Evolutionary conservation across 257 asterid species (phyloP).

Genomic region (Perilla frutescens): DNA sequence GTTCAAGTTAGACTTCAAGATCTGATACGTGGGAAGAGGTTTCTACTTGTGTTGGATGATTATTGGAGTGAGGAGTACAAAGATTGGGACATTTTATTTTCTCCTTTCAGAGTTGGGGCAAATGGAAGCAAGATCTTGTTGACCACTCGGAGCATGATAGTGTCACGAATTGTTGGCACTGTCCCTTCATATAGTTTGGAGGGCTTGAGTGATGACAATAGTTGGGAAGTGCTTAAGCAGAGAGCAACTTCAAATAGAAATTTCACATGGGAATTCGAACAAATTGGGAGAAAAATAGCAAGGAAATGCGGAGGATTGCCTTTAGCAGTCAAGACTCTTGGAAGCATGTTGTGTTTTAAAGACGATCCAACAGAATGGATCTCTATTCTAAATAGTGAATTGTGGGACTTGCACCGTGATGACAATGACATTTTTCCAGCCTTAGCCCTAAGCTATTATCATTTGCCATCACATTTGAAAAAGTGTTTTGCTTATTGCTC

Average conservation of each 20-base stretch:
- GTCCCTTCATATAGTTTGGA: conserved; percentile 29
- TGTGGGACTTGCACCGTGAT: conserved; percentile 45
- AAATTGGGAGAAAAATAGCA: conserved; percentile 40
- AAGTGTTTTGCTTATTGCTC: conserved; percentile 54
- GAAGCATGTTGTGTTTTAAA: conserved; percentile 42
- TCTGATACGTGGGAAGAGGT: conserved; percentile 33
- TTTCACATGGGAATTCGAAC: conserved; percentile 22
- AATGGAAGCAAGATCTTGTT: conserved; percentile 44
- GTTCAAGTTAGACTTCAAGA: conserved; percentile 34
- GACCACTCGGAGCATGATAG: conserved; percentile 46
- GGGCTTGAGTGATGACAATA: conserved; percentile 36
- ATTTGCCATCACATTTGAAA: conserved; percentile 43
- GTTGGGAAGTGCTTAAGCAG: conserved; percentile 47
- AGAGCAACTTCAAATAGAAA: conserved; percentile 29
- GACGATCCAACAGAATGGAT: conserved; percentile 39
- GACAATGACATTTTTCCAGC: conserved; percentile 39
- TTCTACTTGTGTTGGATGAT: conserved; percentile 47
- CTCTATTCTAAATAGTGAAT: conserved; percentile 36
- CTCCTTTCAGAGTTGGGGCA: conserved; percentile 34
- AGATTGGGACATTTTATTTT: conserved; percentile 42
- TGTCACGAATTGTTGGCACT: conserved; percentile 43
- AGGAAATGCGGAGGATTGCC: conserved; percentile 49
- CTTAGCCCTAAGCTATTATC: conserved; percentile 46
- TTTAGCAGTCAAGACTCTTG: conserved; percentile 45
- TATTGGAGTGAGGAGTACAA: conserved; percentile 45